Percentiles rank a stretch among this genome's conserved stretches.
phyloP scores from a whole-genome alignment of 805 yeast genomes.

The Kuraishia floccosa region DNA sequence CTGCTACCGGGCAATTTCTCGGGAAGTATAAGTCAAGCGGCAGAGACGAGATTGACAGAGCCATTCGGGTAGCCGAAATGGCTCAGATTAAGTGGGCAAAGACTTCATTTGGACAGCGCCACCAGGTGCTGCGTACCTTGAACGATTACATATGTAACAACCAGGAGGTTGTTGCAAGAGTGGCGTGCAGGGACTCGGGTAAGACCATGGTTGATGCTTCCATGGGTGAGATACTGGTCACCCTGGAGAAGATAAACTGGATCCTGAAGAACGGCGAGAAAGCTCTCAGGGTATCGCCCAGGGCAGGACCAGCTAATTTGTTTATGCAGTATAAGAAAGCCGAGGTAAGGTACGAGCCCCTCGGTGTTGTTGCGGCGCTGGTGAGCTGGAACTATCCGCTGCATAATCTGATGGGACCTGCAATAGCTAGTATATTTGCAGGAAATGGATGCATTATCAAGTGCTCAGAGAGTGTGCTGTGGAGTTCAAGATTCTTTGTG shows the following conservation, averaged over 20 bases:
- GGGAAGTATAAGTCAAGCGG: conserved; percentile 61
- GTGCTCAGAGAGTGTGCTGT: conserved; percentile 92
- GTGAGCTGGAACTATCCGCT: conserved; percentile 98
- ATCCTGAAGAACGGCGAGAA: conserved; percentile 71
- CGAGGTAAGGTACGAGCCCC: conserved; percentile 87
- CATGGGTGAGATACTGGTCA: conserved; percentile 93
- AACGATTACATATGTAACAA: conserved; percentile 62
- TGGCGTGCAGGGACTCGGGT: conserved; percentile 95
- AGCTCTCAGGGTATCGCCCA: conserved; percentile 53
- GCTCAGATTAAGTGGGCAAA: conserved; percentile 44
- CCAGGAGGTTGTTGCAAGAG: conserved; percentile 79
- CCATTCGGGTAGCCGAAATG: conserved; percentile 36
- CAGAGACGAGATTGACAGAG: conserved; percentile 58
- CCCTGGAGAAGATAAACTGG: conserved; percentile 91
- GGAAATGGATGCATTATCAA: conserved; percentile 90
- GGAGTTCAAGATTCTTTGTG: conserved; percentile 82
- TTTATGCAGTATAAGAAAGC: conserved; percentile 88
- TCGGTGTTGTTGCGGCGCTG: conserved; percentile 81
- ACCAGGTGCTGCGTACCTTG: conserved; percentile 61
- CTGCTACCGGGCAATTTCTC: conserved; percentile 87
- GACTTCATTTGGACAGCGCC: conserved; percentile 53
- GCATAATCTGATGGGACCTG: conserved; percentile 89
- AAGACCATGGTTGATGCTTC: conserved; percentile 94
- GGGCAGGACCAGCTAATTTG: conserved; percentile 83
- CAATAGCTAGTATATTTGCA: conserved; percentile 77